These are phyloP conservation scores for Ogataea dorogensis DNA, from an alignment of 805 yeast genomes.

Conservation along the genomic window DNA sequence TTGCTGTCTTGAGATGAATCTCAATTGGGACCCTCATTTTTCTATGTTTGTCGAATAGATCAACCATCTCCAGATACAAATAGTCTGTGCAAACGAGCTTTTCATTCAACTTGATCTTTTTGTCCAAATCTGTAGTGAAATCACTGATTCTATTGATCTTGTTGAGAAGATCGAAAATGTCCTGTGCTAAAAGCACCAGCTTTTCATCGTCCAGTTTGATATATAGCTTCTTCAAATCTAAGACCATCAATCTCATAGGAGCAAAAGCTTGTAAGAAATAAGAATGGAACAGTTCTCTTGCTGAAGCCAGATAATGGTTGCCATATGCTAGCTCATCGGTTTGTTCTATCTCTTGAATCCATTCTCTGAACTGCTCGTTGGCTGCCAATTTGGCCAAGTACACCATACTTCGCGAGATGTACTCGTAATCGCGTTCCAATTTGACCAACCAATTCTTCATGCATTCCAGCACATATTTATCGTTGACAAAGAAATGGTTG, in stretches of 20 bases:
- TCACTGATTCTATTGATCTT: slow-evolving; percentile 30
- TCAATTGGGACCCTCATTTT: slow-evolving; percentile 27
- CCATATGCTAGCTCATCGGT: slow-evolving; percentile 20
- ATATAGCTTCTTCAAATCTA: slow-evolving; percentile 26
- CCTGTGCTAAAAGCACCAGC: slow-evolving; percentile 16
- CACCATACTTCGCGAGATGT: slow-evolving; percentile 31
- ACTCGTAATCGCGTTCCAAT: slow-evolving; percentile 26
- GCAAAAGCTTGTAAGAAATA: slow-evolving; percentile 33
- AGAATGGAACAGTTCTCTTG: slow-evolving; percentile 30
- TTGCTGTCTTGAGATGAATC: slow-evolving; percentile 20
- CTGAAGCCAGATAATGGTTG: slow-evolving; percentile 28
- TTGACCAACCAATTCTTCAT: slow-evolving; percentile 29
- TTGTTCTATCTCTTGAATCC: slow-evolving; percentile 23
- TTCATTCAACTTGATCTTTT: slow-evolving; percentile 32
- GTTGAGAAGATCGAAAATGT: slow-evolving; percentile 20
- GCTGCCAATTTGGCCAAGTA: slow-evolving; percentile 30
- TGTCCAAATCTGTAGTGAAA: slow-evolving; percentile 32
- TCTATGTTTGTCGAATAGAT: slow-evolving; percentile 29
- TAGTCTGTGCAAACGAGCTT: slow-evolving; percentile 31
- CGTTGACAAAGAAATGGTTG: slow-evolving; percentile 29
- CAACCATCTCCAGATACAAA: slow-evolving; percentile 32
- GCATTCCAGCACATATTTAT: slow-evolving; percentile 25
- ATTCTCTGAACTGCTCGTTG: slow-evolving; percentile 25
- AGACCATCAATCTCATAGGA: slow-evolving; percentile 27
- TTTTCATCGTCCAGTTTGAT: slow-evolving; percentile 17